Conservation (phyloP, 306 rosid genomes). For the Mucuna pruriens region DNA sequence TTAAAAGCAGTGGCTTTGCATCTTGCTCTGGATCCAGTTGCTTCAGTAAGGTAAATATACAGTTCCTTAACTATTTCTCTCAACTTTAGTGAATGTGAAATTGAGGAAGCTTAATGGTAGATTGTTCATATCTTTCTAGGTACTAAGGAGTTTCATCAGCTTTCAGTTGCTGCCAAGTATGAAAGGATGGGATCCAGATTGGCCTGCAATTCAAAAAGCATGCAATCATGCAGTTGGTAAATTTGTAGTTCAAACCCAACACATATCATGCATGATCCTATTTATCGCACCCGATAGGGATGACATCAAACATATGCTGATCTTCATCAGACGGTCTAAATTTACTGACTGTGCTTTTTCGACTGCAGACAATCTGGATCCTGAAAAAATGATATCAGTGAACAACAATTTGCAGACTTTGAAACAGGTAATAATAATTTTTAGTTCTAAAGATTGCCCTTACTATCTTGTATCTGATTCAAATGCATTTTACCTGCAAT, state of each 20-base stretch:
- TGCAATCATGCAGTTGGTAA: too few species aligned
- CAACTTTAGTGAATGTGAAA: constrained; percentile 13
- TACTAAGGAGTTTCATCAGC: background rate
- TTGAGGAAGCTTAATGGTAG: background rate
- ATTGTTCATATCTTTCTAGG: background rate
- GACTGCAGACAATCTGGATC: too few species aligned
- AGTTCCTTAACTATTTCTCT: constrained; percentile 3
- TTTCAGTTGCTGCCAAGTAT: background rate
- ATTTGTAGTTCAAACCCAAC: too few species aligned
- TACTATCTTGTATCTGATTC: background rate
- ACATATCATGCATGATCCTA: too few species aligned
- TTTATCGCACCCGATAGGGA: too few species aligned
- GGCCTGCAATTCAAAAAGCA: too few species aligned
- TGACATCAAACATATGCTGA: too few species aligned
- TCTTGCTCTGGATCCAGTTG: background rate
- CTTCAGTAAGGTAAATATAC: constrained; percentile 14
- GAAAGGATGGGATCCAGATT: too few species aligned
- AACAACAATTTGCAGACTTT: background rate
- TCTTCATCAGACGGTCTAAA: too few species aligned
- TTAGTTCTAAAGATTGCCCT: background rate
- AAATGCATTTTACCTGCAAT: background rate
- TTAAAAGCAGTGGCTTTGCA: constrained; percentile 8
- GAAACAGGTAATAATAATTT: background rate
- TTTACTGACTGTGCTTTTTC: too few species aligned
- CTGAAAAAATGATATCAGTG: background rate